Percentiles rank a stretch among this genome's conserved stretches.
phyloP scores from a whole-genome alignment of 1,284 basidiomycete genomes.

The Coniferiporia weirii region DNA sequence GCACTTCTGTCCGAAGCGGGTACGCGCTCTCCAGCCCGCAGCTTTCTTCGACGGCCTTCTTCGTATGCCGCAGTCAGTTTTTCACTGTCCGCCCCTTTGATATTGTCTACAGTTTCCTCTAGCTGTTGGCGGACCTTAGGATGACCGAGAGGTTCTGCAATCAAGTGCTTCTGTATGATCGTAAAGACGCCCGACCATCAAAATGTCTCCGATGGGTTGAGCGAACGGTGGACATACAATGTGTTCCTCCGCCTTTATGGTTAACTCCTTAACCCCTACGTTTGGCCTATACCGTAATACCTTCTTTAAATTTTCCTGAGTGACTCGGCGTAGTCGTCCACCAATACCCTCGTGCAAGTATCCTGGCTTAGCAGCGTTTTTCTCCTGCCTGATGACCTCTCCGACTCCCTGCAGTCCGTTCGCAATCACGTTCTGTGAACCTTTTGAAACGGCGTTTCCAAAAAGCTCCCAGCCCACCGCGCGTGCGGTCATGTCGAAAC shows the following conservation, averaged over 20 bases:
- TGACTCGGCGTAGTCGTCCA: constrained; percentile 27
- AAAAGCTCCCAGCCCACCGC: constrained; percentile 77
- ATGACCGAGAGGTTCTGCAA: constrained; percentile 23
- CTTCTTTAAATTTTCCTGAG: constrained; percentile 29
- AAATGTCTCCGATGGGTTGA: not conserved
- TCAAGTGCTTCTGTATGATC: constrained; percentile 20
- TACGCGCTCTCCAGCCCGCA: constrained; percentile 11
- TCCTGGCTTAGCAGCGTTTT: constrained; percentile 12
- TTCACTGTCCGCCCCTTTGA: not conserved
- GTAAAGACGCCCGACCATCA: not conserved
- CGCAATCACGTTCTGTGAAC: constrained; percentile 44
- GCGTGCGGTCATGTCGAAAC: constrained; percentile 80
- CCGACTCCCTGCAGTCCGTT: constrained; percentile 43
- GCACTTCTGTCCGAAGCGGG: constrained; percentile 15
- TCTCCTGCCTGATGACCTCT: constrained; percentile 34
- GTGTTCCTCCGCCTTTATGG: constrained; percentile 30
- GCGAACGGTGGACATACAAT: constrained; percentile 28
- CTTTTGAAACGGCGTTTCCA: constrained; percentile 43
- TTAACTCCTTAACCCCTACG: constrained; percentile 29
- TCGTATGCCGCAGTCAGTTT: constrained; percentile 10
- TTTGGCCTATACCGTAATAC: constrained; percentile 32
- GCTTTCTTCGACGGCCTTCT: constrained; percentile 1
- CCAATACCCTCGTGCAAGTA: constrained; percentile 18
- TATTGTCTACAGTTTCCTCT: constrained; percentile 5
- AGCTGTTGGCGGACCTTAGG: constrained; percentile 20